Conservation (phyloP, 1,284 basidiomycete species). For the Phellopilus nigrolimitatus region DNA sequence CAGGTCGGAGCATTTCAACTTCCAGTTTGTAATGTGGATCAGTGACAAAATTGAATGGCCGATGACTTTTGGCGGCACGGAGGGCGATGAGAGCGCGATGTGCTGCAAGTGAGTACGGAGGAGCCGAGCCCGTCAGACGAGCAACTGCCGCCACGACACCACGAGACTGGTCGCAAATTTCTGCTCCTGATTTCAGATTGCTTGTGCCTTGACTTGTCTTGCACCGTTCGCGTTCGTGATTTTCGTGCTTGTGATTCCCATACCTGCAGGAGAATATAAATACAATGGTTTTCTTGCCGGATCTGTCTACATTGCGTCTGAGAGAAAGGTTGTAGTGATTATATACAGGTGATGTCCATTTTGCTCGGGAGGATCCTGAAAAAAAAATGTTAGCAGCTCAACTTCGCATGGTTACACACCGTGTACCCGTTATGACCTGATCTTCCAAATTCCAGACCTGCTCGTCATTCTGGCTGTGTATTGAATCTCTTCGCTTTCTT, state of each 20-base stretch:
- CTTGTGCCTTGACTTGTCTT: not conserved
- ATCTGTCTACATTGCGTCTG: not conserved
- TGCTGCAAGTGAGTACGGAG: not conserved
- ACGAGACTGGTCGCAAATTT: no score
- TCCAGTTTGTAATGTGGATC: slow-evolving; percentile 28
- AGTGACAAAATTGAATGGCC: slow-evolving; percentile 25
- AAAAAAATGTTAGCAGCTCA: no score
- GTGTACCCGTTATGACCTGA: no score
- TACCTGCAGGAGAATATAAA: not conserved
- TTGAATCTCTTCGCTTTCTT: no score
- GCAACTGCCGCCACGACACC: not conserved
- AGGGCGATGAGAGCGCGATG: slow-evolving; percentile 18
- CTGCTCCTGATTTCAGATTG: not conserved
- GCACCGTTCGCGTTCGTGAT: not conserved
- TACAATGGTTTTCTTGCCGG: not conserved
- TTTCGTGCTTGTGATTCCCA: not conserved
- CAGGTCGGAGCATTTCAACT: slow-evolving; percentile 29
- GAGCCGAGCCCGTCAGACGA: not conserved
- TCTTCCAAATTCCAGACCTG: no score
- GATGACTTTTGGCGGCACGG: slow-evolving; percentile 15
- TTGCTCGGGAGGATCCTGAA: no score
- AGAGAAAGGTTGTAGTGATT: not conserved
- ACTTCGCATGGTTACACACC: no score
- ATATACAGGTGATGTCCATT: not conserved
- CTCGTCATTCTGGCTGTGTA: no score